Conservation (phyloP, 441 rosid species). For the Syzygium malaccense region DNA sequence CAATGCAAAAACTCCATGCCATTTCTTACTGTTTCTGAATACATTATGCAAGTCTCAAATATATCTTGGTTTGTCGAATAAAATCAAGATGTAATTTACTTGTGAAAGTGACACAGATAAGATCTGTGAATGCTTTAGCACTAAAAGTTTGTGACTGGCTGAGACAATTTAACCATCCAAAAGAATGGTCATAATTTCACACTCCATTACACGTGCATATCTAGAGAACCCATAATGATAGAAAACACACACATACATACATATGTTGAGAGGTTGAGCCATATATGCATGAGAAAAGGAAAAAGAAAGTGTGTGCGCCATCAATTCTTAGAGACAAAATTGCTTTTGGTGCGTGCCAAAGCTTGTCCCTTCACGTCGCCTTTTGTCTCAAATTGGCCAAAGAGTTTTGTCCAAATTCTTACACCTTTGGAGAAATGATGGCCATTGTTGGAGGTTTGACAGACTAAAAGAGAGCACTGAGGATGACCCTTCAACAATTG, state of each 20-base stretch:
- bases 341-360: slow-evolving; percentile 15
- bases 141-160: slow-evolving; percentile 9
- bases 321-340: slow-evolving; percentile 2
- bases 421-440: slow-evolving; percentile 21
- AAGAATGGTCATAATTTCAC: not conserved
- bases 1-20: not conserved
- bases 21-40: not conserved
- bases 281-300: not conserved
- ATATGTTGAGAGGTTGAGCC: not conserved
- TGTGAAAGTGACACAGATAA: not conserved
- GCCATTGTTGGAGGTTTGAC: slow-evolving; percentile 29
- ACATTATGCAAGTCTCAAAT: not conserved
- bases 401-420: not conserved
- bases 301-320: not conserved
- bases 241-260: not conserved
- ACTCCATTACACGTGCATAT: slow-evolving; percentile 41
- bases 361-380: slow-evolving; percentile 29
- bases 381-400: slow-evolving; percentile 27
- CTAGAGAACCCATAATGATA: slow-evolving; percentile 8
- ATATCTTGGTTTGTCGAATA: not conserved
- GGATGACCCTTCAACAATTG: slow-evolving; percentile 42
- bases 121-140: not conserved
- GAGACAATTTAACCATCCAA: not conserved
- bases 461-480: slow-evolving; percentile 29
- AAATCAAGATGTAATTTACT: not conserved